Percentiles rank a stretch among this genome's conserved stretches.
Conservation (phyloP, 2,329 filamentous ascomycete species). For the Fusarium armeniacum region DNA sequence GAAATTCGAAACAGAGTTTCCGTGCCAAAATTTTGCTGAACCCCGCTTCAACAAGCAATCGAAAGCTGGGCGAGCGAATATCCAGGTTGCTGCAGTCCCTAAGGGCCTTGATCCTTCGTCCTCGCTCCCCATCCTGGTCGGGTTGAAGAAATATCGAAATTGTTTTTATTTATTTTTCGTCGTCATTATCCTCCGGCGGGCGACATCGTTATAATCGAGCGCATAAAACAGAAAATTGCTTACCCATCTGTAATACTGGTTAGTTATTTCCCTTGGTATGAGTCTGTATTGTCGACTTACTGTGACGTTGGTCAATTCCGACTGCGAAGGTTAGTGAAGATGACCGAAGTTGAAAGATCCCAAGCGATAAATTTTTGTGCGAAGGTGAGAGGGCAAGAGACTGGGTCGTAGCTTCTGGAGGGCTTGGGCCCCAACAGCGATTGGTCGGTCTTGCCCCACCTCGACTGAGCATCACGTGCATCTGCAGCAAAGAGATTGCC, state of each 20-base stretch:
- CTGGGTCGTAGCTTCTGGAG: constrained; percentile 51
- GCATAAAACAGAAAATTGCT: constrained; percentile 56
- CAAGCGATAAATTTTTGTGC: constrained; percentile 60
- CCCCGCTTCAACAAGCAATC: neutral
- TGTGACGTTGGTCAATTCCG: constrained; percentile 63
- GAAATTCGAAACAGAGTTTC: constrained; percentile 33
- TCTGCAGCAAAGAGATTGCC: constrained; percentile 1
- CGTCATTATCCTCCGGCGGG: constrained; percentile 41
- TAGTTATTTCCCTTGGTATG: constrained; percentile 54
- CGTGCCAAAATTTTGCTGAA: constrained; percentile 5
- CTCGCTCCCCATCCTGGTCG: constrained; percentile 8
- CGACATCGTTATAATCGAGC: constrained; percentile 46
- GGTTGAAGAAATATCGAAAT: constrained; percentile 42
- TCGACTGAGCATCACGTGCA: constrained; percentile 43
- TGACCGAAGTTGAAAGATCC: constrained; percentile 57
- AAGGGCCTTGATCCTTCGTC: constrained; percentile 16
- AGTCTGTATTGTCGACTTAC: constrained; percentile 60
- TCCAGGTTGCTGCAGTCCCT: constrained; percentile 3
- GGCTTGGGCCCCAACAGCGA: constrained; percentile 56
- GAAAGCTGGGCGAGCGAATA: neutral
- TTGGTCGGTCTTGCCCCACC: constrained; percentile 51
- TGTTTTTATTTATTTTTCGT: constrained; percentile 23
- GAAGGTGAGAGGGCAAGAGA: constrained; percentile 57
- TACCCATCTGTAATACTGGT: constrained; percentile 71
- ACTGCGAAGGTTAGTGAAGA: constrained; percentile 59